Conservation (phyloP, 2,329 filamentous ascomycete genomes). For the Talaromyces sp. region DNA sequence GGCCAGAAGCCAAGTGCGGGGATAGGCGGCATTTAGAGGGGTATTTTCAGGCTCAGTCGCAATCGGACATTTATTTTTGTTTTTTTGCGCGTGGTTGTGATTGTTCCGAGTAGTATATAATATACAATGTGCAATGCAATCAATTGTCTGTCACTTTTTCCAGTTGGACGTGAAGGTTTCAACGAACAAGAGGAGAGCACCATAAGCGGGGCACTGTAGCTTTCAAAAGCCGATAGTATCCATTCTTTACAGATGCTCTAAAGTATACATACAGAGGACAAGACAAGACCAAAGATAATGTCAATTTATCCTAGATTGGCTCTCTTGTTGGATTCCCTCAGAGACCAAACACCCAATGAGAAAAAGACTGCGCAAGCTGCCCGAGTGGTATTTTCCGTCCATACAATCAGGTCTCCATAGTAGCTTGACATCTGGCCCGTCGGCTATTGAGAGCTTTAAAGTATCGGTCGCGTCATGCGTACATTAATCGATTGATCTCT, state of each 20-base stretch:
- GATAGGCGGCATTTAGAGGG: not conserved
- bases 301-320: not conserved
- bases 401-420: slow-evolving; percentile 9
- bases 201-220: not conserved
- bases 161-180: not conserved
- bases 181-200: not conserved
- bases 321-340: not conserved
- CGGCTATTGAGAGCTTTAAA: slow-evolving; percentile 30
- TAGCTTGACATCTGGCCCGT: slow-evolving; percentile 10
- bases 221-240: not conserved
- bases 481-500: slow-evolving; percentile 2
- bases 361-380: not conserved
- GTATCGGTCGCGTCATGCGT: not conserved
- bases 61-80: not conserved
- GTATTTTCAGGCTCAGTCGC: not conserved
- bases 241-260: not conserved
- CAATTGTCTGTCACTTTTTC: not conserved
- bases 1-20: not conserved
- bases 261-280: not conserved
- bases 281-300: not conserved
- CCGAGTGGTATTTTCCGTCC: slow-evolving; percentile 12
- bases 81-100: too few relatives aligned
- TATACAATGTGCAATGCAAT: not conserved
- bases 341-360: not conserved
- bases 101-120: too few relatives aligned